Conservation (phyloP, 2,329 filamentous ascomycete species). For the Cladosporium sp. region DNA sequence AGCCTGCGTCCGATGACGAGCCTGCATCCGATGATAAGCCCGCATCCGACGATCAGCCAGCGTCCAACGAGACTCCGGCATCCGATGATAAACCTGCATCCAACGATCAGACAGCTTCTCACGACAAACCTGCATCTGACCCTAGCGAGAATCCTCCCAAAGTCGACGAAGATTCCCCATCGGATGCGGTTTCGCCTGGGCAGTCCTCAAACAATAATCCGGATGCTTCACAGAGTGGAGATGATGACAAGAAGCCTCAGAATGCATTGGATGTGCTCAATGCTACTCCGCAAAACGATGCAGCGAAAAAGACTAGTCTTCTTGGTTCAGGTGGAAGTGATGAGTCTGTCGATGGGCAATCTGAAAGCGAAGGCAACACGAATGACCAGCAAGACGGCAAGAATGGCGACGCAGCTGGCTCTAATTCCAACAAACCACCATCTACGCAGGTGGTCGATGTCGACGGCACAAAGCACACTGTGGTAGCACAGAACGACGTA, state of each 20-base stretch:
- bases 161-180: not conserved
- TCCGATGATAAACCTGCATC: not conserved
- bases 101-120: not conserved
- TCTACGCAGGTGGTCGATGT: not conserved
- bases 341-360: not conserved
- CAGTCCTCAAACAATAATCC: not conserved
- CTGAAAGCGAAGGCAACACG: not conserved
- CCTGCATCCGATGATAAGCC: not conserved
- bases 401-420: not conserved
- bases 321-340: not conserved
- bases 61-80: not conserved
- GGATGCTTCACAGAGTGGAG: not conserved
- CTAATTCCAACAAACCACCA: not conserved
- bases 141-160: not conserved
- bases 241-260: not conserved
- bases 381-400: too few relatives aligned
- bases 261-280: not conserved
- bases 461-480: slow-evolving; percentile 8
- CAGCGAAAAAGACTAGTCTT: not conserved
- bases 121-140: not conserved
- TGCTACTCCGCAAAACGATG: not conserved
- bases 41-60: not conserved
- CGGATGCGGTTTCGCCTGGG: not conserved
- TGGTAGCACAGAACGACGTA: slow-evolving; percentile 56
- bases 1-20: not conserved